These are phyloP conservation scores for Cucurbita ficifolia DNA, from an alignment of 306 rosid species.

Conservation along the genomic window DNA sequence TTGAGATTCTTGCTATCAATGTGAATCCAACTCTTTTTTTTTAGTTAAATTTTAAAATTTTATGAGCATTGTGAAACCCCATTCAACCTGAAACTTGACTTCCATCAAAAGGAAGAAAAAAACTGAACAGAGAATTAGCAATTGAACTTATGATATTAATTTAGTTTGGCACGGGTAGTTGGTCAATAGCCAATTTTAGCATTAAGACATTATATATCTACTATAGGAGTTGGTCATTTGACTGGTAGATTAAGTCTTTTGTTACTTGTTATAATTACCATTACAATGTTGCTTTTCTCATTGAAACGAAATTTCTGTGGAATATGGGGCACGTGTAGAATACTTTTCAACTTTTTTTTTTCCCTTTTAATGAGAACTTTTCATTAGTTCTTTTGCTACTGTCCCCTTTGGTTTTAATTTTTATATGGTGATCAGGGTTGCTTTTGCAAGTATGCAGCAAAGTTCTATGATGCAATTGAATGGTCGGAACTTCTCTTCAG, in stretches of 20 bases:
- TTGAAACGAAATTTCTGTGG: neutral
- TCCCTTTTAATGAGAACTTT: neutral
- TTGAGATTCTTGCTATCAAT: neutral
- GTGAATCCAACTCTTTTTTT: neutral
- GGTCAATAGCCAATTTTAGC: neutral
- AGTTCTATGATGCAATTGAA: slow-evolving; percentile 27
- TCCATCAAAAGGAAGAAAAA: neutral
- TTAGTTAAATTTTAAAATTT: too few relatives aligned
- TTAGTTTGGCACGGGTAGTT: neutral
- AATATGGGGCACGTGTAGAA: neutral
- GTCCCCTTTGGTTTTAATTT: neutral
- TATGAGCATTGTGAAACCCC: neutral
- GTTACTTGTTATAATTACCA: neutral
- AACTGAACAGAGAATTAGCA: too few relatives aligned
- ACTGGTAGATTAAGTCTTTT: neutral
- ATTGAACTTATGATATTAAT: too few relatives aligned
- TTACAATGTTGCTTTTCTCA: neutral
- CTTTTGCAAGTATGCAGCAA: slow-evolving; percentile 7
- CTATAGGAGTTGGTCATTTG: neutral
- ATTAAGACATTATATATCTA: neutral
- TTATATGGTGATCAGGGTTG: slow-evolving; percentile 29
- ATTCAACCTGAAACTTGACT: neutral
- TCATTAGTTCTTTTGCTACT: neutral
- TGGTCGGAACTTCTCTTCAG: slow-evolving; percentile 62
- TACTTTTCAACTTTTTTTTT: neutral